Evolutionary conservation across 1,284 basidiomycete genomes (phyloP).

Genomic region (Leccinum pachyderme): DNA sequence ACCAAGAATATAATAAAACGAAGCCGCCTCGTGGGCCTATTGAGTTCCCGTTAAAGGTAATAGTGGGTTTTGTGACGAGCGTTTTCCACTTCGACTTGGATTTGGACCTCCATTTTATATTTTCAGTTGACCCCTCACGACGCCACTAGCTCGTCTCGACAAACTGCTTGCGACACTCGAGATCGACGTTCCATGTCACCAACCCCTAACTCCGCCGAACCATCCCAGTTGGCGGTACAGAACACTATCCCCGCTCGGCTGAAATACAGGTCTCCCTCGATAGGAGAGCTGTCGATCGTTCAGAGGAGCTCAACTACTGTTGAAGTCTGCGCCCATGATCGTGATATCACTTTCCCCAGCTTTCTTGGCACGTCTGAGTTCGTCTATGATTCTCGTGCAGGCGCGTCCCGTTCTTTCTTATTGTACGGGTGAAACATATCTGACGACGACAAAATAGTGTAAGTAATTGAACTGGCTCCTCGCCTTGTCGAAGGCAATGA

Average conservation of each 20-base stretch:
- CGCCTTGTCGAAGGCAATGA: conserved; percentile 7
- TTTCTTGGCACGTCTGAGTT: conserved; percentile 52
- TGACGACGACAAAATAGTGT: conserved; percentile 19
- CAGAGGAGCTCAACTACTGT: conserved; percentile 56
- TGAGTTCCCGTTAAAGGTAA: conserved; percentile 9
- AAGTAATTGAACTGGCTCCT: conserved; percentile 19
- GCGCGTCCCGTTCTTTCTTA: conserved; percentile 36
- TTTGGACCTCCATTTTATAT: neutral
- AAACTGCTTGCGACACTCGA: neutral
- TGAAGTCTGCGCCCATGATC: conserved; percentile 56
- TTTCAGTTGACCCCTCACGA: neutral
- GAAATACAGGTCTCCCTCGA: conserved; percentile 12
- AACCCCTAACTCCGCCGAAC: neutral
- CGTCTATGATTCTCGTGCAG: conserved; percentile 67
- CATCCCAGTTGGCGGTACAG: neutral
- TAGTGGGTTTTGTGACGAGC: neutral
- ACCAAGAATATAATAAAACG: conserved; percentile 11
- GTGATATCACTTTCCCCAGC: conserved; percentile 37
- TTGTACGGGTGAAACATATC: conserved; percentile 4
- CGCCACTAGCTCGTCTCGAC: neutral
- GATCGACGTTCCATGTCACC: conserved; percentile 10
- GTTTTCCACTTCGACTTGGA: neutral
- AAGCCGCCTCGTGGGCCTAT: neutral
- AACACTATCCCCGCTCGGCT: neutral
- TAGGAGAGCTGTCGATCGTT: conserved; percentile 40